Evolutionary conservation across 164 flowering plant species (phyloP).

Genomic region (Vitis amurensis): DNA sequence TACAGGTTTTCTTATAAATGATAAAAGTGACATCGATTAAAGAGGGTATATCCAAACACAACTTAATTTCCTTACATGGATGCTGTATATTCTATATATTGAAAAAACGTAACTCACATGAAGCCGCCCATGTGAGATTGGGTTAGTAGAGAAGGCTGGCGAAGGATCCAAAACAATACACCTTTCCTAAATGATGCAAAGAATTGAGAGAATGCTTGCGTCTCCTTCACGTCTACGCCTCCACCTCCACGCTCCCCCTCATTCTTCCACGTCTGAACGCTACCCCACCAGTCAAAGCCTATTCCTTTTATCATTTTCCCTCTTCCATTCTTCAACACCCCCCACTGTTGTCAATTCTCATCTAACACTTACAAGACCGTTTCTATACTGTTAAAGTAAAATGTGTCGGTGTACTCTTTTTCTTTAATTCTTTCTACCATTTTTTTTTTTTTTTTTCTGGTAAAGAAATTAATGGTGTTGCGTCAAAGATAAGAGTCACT

Average conservation of each 20-base stretch:
- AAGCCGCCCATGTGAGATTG: too few relatives aligned
- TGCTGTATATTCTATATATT: too few relatives aligned
- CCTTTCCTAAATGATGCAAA: too few relatives aligned
- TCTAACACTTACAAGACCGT: too few relatives aligned
- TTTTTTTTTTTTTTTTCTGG: neutral
- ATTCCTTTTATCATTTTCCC: neutral
- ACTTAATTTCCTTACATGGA: too few relatives aligned
- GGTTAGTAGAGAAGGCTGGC: too few relatives aligned
- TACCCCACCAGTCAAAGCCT: neutral
- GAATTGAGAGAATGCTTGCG: constrained; percentile 1
- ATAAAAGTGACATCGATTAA: too few relatives aligned
- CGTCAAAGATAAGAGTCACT: constrained; percentile 12
- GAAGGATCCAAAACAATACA: too few relatives aligned
- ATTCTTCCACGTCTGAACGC: constrained; percentile 9
- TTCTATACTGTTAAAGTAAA: constrained; percentile 10
- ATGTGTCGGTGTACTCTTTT: constrained; percentile 20
- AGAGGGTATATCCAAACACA: too few relatives aligned
- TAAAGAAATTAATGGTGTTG: neutral
- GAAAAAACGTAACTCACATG: too few relatives aligned
- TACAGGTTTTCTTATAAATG: too few relatives aligned
- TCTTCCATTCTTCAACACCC: too few relatives aligned
- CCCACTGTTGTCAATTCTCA: neutral
- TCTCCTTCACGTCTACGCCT: constrained; percentile 5
- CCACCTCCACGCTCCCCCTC: neutral
- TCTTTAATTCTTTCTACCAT: neutral